Evolutionary conservation across 1,139 yeast species (phyloP), one percentile per base, ranked within the genome.

Genomic region (Pichia sp.): DNA sequence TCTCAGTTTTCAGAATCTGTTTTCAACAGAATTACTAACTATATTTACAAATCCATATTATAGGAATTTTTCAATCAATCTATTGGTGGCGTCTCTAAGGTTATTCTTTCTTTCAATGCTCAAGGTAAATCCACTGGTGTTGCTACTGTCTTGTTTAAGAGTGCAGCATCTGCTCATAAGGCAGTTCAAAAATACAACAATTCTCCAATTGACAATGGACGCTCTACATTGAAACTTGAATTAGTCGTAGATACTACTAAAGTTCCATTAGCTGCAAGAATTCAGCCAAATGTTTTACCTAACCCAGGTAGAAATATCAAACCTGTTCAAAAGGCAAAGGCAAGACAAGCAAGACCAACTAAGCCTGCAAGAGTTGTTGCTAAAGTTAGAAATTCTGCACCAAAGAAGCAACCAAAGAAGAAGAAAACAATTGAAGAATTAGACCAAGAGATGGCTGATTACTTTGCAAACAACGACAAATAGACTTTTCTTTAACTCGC

Each of bases 201-300:
- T 55, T 93, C 95, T 31, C 88, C 96, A 55, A 84, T 91, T 55
- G 98, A 91, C 60, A 82, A 82, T 40, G 96, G 96, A 46, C 74
- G 81, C 46, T 66, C 76, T 52, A 82, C 73, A 60, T 75, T 91
- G 70, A 82, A 74, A 64, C 76, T 91, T 56, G 96, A 88, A 64
- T 71, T 91, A 59, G 77, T 91, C 52, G 72, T 88, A 58, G 96
- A 89, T 60, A 95, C 96, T 52, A 69, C 79, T 54, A 76, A 75
- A 62, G 81, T 74, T 66, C 85, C 96, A 32, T 74, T 84, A 54
- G 71, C 85, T 44, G 67, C 84, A 25, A 77, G 94, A 69, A 78
- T 84, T 54, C 63, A 71, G 41, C 78, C 84, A 48, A 76, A 56
- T 37, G 26, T 31, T 14, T 19, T 15, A 20, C 18, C 17, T 18